A percentile compares a stretch with the other conserved stretches of the same genome.
phyloP scores from a whole-genome alignment of 1,284 basidiomycete genomes.

The Pseudozyma sp. region DNA sequence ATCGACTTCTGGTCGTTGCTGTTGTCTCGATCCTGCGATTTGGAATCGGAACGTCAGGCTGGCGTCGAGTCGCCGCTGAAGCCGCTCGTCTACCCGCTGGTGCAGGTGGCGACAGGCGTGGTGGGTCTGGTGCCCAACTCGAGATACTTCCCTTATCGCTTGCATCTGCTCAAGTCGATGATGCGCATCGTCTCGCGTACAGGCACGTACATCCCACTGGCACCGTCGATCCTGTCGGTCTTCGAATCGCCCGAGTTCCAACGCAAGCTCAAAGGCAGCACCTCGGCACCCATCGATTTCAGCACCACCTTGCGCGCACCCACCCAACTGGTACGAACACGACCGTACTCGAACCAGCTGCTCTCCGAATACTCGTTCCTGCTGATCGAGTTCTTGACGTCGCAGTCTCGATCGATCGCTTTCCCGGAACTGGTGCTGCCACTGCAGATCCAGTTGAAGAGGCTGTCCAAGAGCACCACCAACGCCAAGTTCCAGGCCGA shows the following conservation, averaged over 20 bases:
- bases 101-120: conserved; percentile 91
- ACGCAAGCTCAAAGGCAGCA: conserved; percentile 85
- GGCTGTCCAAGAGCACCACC: conserved; percentile 56
- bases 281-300: conserved; percentile 88
- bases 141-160: conserved; percentile 83
- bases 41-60: conserved; percentile 43
- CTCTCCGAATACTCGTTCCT: conserved; percentile 84
- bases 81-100: conserved; percentile 91
- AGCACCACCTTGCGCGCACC: conserved; percentile 88
- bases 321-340: conserved; percentile 87
- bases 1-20: conserved; percentile 97
- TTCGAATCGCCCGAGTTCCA: conserved; percentile 81
- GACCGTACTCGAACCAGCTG: conserved; percentile 84
- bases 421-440: conserved; percentile 95
- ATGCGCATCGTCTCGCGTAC: conserved; percentile 81
- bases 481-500: conserved; percentile 54
- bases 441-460: conserved; percentile 73
- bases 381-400: conserved; percentile 79
- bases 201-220: conserved; percentile 86
- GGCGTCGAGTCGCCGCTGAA: conserved; percentile 79
- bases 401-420: conserved; percentile 75
- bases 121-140: conserved; percentile 88
- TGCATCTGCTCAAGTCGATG: conserved; percentile 80
- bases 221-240: conserved; percentile 86
- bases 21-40: conserved; percentile 58